phyloP scores from a whole-genome alignment of 2,329 filamentous ascomycete genomes.

The Pyrenophora tritici-repentis region DNA sequence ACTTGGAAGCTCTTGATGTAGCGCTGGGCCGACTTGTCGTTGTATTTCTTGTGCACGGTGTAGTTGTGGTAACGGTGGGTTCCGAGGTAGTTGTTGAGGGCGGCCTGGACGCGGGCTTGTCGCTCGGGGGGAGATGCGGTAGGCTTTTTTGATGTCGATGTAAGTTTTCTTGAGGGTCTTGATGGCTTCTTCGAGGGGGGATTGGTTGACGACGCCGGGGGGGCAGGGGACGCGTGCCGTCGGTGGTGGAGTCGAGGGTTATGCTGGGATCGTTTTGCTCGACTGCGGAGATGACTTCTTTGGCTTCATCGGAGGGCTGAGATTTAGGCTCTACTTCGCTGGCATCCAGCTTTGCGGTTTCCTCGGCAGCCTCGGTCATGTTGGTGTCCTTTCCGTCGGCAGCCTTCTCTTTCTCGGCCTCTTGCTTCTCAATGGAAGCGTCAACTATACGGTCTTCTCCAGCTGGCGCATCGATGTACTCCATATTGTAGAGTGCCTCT shows the following conservation, averaged over 20 bases:
- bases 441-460: slow-evolving; percentile 43
- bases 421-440: slow-evolving; percentile 27
- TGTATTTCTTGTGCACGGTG: slow-evolving; percentile 83
- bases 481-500: slow-evolving; percentile 60
- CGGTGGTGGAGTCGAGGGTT: slow-evolving; percentile 34
- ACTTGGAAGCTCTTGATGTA: slow-evolving; percentile 91
- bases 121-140: slow-evolving; percentile 76
- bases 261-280: slow-evolving; percentile 33
- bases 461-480: slow-evolving; percentile 33
- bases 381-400: not conserved
- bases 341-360: slow-evolving; percentile 12
- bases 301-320: slow-evolving; percentile 23
- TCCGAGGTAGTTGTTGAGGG: slow-evolving; percentile 76
- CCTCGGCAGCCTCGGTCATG: slow-evolving; percentile 13
- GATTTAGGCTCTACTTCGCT: slow-evolving; percentile 13
- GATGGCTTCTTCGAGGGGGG: slow-evolving; percentile 50
- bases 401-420: slow-evolving; percentile 12
- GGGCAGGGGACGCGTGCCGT: slow-evolving; percentile 38
- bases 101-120: slow-evolving; percentile 74
- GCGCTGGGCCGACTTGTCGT: slow-evolving; percentile 83
- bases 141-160: slow-evolving; percentile 78
- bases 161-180: slow-evolving; percentile 76
- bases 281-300: slow-evolving; percentile 31
- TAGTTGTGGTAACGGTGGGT: slow-evolving; percentile 97
- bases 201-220: slow-evolving; percentile 33